Conservation (phyloP, 495 filamentous ascomycete genomes). For the Extremus antarcticus region DNA sequence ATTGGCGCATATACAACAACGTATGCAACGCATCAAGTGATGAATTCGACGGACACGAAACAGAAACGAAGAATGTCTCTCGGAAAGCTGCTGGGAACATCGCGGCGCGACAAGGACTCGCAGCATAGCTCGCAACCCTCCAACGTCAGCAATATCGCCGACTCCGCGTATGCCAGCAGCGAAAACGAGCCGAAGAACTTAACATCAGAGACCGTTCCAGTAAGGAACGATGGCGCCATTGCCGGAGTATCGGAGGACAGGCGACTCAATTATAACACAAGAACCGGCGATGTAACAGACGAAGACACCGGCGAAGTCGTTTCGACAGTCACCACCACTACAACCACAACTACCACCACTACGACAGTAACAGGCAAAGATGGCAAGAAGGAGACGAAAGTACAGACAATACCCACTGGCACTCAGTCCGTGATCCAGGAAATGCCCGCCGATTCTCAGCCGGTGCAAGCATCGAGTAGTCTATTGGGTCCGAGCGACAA, state of each 20-base stretch:
- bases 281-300: conserved; percentile 10
- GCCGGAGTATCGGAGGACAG: conserved; percentile 3
- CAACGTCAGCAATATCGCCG: conserved; percentile 5
- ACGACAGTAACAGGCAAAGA: not conserved
- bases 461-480: not conserved
- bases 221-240: conserved; percentile 4
- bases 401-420: not conserved
- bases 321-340: conserved; percentile 3
- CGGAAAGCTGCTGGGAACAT: not conserved
- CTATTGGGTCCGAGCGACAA: not conserved
- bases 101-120: not conserved
- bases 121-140: not conserved
- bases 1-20: no score
- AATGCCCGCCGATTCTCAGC: not conserved
- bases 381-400: not conserved
- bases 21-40: no score
- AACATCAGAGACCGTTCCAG: conserved; percentile 1
- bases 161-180: conserved; percentile 14
- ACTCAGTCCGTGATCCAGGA: not conserved
- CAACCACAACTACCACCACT: conserved; percentile 13
- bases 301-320: conserved; percentile 12
- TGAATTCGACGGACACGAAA: no score
- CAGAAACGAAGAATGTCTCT: not conserved
- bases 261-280: conserved; percentile 1
- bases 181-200: not conserved